Evolutionary conservation across 768 basidiomycete genomes (phyloP).

Genomic region (Lactarius tabidus): DNA sequence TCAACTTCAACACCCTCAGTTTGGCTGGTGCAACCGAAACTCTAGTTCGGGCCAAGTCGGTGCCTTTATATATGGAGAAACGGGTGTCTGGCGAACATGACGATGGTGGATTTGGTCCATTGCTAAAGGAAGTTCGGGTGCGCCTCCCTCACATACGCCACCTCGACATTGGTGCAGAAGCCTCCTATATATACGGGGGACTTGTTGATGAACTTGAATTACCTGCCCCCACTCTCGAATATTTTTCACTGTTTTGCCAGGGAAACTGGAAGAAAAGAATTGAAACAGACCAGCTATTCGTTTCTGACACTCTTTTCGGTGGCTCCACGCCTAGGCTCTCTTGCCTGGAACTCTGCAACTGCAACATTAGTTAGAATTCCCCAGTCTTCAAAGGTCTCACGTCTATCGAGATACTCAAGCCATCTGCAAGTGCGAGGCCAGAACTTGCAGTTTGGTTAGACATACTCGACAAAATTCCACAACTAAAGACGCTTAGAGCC

Average conservation of each 20-base stretch:
- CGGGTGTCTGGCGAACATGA: not conserved
- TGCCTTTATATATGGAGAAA: not conserved
- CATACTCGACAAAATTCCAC: too few relatives aligned
- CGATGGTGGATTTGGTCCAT: not conserved
- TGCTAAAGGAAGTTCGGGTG: not conserved
- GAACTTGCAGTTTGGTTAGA: too few relatives aligned
- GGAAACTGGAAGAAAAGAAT: too few relatives aligned
- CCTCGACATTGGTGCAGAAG: too few relatives aligned
- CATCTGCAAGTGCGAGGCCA: too few relatives aligned
- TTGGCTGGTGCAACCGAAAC: not conserved
- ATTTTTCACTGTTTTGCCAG: too few relatives aligned
- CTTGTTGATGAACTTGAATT: too few relatives aligned
- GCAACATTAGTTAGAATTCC: constrained; percentile 5
- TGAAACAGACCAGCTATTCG: too few relatives aligned
- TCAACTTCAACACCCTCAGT: not conserved
- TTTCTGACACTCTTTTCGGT: not conserved
- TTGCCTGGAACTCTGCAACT: not conserved
- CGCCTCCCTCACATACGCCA: too few relatives aligned
- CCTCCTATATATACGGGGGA: not conserved
- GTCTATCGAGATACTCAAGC: too few relatives aligned
- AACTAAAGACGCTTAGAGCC: too few relatives aligned
- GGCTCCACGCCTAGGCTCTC: constrained; percentile 1
- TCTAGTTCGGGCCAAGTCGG: not conserved
- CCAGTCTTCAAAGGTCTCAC: not conserved
- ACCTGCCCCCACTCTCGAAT: too few relatives aligned